Evolutionary conservation across 2,329 filamentous ascomycete genomes (phyloP), one percentile per base, ranked within the genome.

Genomic region (Nemania sp.): DNA sequence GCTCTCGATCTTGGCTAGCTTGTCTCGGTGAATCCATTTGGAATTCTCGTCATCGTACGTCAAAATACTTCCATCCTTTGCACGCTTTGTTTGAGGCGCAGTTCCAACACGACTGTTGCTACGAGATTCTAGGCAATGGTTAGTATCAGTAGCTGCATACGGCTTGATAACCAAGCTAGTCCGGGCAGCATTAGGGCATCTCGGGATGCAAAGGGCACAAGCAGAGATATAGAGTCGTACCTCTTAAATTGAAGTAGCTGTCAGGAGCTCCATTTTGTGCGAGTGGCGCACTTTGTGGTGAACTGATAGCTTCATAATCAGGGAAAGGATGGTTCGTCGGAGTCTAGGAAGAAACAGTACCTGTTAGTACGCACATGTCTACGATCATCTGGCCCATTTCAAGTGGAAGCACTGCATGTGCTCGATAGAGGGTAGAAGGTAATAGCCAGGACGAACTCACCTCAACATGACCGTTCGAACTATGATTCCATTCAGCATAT

Each of bases 1-100:
- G 73, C 84, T 95, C 80, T 96, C 93, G 73, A 95, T 96, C 76
- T 88, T 88, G 62, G 92, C 92, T 69, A 96, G 82, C 80, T 95
- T 95, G 80, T 96, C 93, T 64, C 93, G 85, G 76, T 96, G 93
- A 74, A 96, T 95, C 93, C 93, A 96, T 79, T 93, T 91, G 35
- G 89, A 92, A 68, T 88, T 85, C 68, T 91, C 89, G 38, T 84
- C 81, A 38, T 84, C 81, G 8, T 72, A 72, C 11, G 75, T 74
- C 62, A 77, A 59, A 38, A 78, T 75, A 24, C 73, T 66, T 38
- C 78, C 74, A 26, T 81, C 77, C 53, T 76, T 75, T 35, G 75
- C 64, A 29, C 75, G 77, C 57, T 77, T 78, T 7, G 72, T 73
- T 35, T 68, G 56, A 18, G 68, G 52, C 5, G 41, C 38, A 20